These are phyloP conservation scores for Lecanicillium sp. DNA, from an alignment of 2,329 filamentous ascomycete genomes.

Conservation along the genomic window DNA sequence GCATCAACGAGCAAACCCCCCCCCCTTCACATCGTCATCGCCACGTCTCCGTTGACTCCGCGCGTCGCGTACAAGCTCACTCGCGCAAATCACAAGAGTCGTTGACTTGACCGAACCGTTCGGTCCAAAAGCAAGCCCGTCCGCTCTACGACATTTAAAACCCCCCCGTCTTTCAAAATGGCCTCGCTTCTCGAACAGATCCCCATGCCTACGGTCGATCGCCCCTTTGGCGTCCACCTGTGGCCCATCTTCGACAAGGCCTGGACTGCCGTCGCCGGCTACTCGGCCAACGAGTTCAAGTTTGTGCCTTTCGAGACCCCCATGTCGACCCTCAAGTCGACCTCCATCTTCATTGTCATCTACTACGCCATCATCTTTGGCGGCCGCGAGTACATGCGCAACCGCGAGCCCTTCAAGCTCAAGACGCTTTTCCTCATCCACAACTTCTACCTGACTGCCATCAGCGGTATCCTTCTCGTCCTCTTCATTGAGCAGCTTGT, in stretches of 20 bases:
- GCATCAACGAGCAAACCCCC: too few relatives aligned
- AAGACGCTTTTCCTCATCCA: slow-evolving; percentile 88
- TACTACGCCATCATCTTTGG: slow-evolving; percentile 96
- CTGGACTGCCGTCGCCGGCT: slow-evolving; percentile 70
- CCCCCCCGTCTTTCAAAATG: slow-evolving; percentile 20
- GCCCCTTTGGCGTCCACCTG: slow-evolving; percentile 82
- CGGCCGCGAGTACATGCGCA: slow-evolving; percentile 86
- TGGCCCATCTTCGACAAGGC: slow-evolving; percentile 93
- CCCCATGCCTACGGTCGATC: slow-evolving; percentile 74
- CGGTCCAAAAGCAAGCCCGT: too few relatives aligned
- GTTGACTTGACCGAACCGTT: too few relatives aligned
- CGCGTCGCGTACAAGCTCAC: slow-evolving; percentile 10
- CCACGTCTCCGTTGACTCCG: not conserved
- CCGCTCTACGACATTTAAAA: not conserved
- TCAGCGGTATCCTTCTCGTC: slow-evolving; percentile 71
- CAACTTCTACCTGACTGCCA: slow-evolving; percentile 87
- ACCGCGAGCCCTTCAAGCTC: slow-evolving; percentile 76
- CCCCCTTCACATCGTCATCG: not conserved
- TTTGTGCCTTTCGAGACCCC: slow-evolving; percentile 78
- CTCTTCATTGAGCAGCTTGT: slow-evolving; percentile 90
- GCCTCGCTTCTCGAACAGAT: slow-evolving; percentile 46
- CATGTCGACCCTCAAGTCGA: slow-evolving; percentile 83
- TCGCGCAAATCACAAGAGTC: too few relatives aligned
- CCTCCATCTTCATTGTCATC: slow-evolving; percentile 68
- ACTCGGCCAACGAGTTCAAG: slow-evolving; percentile 76